phyloP scores from a whole-genome alignment of 805 yeast species.

The Wickerhamiella sorbophila region DNA sequence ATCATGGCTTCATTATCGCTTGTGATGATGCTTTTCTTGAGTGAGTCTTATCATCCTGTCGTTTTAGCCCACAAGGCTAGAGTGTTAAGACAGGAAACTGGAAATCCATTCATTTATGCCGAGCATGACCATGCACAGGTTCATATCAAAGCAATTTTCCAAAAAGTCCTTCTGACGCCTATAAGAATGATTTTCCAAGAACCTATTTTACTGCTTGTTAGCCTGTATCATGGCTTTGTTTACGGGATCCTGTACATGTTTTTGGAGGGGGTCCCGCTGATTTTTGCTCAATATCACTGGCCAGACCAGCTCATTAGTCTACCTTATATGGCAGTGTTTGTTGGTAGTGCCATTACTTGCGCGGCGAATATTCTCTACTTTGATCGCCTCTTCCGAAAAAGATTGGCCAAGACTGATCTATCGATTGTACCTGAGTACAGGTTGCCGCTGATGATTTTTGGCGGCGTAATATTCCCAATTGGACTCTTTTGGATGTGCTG shows the following conservation, averaged over 20 bases:
- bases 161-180: slow-evolving; percentile 22
- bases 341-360: slow-evolving; percentile 54
- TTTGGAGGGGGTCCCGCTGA: slow-evolving; percentile 26
- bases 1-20: slow-evolving; percentile 25
- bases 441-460: slow-evolving; percentile 60
- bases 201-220: slow-evolving; percentile 26
- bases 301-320: slow-evolving; percentile 47
- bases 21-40: slow-evolving; percentile 25
- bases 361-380: slow-evolving; percentile 32
- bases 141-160: slow-evolving; percentile 28
- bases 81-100: slow-evolving; percentile 31
- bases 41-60: slow-evolving; percentile 24
- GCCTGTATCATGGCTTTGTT: slow-evolving; percentile 27
- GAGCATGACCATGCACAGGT: slow-evolving; percentile 32
- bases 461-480: slow-evolving; percentile 53
- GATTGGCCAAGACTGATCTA: slow-evolving; percentile 36
- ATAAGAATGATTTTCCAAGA: slow-evolving; percentile 24
- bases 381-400: slow-evolving; percentile 39
- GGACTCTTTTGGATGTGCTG: slow-evolving; percentile 82
- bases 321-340: slow-evolving; percentile 61
- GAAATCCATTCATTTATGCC: slow-evolving; percentile 38
- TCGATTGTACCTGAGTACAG: slow-evolving; percentile 68
- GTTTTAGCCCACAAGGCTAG: slow-evolving; percentile 33
- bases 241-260: slow-evolving; percentile 28
- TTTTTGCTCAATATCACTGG: slow-evolving; percentile 43